These are phyloP conservation scores for Ochetophila trinervis DNA, from an alignment of 306 rosid genomes.

Conservation along the genomic window DNA sequence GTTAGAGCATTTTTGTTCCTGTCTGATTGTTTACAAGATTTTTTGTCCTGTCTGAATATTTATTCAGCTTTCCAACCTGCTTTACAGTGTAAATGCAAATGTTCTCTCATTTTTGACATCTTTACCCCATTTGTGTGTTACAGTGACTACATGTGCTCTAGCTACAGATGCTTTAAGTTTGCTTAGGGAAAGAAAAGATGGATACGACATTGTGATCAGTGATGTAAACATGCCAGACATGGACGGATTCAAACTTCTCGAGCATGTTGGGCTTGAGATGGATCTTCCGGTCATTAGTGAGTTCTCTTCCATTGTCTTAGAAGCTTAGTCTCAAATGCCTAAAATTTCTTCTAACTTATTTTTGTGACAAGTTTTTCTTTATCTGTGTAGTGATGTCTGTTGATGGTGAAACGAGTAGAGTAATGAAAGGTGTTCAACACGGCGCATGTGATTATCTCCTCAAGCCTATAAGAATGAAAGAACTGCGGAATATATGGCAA, in stretches of 20 bases:
- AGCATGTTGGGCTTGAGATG: conserved; percentile 99
- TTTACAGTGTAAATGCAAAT: conserved; percentile 11
- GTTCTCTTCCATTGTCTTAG: conserved; percentile 44
- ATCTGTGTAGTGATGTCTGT: conserved; percentile 93
- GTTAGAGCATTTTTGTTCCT: background rate
- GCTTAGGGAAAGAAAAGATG: conserved; percentile 88
- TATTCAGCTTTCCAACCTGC: conserved; percentile 13
- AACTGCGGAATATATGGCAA: conserved; percentile 92
- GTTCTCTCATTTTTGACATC: conserved; percentile 21
- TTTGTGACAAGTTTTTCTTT: conserved; percentile 41
- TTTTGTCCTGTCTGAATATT: background rate
- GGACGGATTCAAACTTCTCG: conserved; percentile 99
- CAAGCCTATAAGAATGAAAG: conserved; percentile 97
- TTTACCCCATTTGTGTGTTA: conserved; percentile 12
- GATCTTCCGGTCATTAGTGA: conserved; percentile 97
- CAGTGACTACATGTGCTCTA: conserved; percentile 89
- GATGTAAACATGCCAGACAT: conserved; percentile 99
- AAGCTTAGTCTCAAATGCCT: conserved; percentile 30
- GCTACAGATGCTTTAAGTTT: conserved; percentile 78
- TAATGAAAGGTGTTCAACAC: conserved; percentile 98
- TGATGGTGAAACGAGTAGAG: conserved; percentile 94
- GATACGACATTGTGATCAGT: conserved; percentile 88
- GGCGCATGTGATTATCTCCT: conserved; percentile 99
- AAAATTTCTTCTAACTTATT: conserved; percentile 17
- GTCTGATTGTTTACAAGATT: conserved; percentile 1